Evolutionary conservation across 495 filamentous ascomycete genomes (phyloP), one percentile per base, ranked within the genome.

Genomic region (Trypethelium eluteriae): DNA sequence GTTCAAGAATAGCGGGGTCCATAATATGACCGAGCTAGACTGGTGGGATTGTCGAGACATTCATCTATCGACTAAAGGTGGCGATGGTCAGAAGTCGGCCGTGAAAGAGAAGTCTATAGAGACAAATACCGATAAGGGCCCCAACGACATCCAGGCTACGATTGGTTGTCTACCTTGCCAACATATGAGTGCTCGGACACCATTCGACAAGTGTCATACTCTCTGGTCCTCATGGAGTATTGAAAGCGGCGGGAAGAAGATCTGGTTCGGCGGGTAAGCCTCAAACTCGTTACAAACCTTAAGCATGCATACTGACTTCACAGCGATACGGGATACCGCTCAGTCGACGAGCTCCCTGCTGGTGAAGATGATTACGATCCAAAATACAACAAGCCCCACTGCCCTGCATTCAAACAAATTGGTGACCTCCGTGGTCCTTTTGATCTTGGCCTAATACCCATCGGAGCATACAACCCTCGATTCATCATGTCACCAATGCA

Each of bases 21-120:
- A 80, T 0, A 88, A 88, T 44, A 86, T 94, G 49, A 93, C 89
- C 2, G 93, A 97, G 77, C 74, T 96, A 73, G 94, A 98, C 73
- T 98, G 94, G 94, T 97, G 94, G 93, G 89, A 96, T 69, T 86
- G 90, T 66, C 83, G 85, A 10, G 87, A 93, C 63, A 74, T 97
- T 25, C 84, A 79, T 0, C 73, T 96, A 70, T 77, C 39, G 72
- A 72, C 68, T 36, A 9, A 25, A 36, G 32, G 18, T 9, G 39
- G 18, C 36, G 63, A 41, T 38, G 10, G 2, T 67, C 49, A 68
- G 59, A 68, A 62, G 57, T 62, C 41, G 64, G 5, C 32, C 7
- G 66, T 62, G 36, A 68, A 1, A 64, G 67, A 9, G 57, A 69
- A 49, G 63, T 63, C 3, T 38, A 38, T 9, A 68, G 47, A 12